phyloP scores from a whole-genome alignment of 2,329 filamentous ascomycete genomes.

The Lomentospora prolificans region DNA sequence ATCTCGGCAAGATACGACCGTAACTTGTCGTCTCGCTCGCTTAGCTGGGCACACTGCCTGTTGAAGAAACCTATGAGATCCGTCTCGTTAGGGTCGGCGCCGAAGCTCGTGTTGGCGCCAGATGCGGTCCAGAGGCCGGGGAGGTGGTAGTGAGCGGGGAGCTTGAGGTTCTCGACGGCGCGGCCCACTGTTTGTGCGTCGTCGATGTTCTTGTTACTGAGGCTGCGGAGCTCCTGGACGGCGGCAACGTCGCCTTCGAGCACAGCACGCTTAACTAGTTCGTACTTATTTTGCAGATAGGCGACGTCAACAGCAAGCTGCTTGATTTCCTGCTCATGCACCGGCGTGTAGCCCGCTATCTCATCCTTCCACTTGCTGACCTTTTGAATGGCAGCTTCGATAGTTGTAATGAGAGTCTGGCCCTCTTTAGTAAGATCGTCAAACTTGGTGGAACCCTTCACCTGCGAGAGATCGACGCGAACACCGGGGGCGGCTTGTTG shows the following conservation, averaged over 20 bases:
- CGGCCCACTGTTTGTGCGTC: conserved; percentile 65
- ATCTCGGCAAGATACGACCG: conserved; percentile 36
- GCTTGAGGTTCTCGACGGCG: conserved; percentile 63
- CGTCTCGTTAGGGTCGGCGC: conserved; percentile 27
- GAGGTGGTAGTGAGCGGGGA: conserved; percentile 50
- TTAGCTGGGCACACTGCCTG: conserved; percentile 31
- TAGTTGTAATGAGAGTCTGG: conserved; percentile 64
- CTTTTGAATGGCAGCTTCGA: conserved; percentile 71
- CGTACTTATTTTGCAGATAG: conserved; percentile 40
- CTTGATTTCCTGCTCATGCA: conserved; percentile 38
- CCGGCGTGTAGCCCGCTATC: conserved; percentile 57
- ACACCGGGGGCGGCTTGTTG: conserved; percentile 58
- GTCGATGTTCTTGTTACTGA: conserved; percentile 51
- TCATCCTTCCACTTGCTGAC: conserved; percentile 73
- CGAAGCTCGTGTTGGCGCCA: conserved; percentile 21
- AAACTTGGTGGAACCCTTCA: conserved; percentile 83
- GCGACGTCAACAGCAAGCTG: conserved; percentile 36
- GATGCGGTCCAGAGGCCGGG: conserved; percentile 29
- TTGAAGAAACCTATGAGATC: conserved; percentile 36
- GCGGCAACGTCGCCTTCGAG: conserved; percentile 49
- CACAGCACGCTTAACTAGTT: conserved; percentile 29
- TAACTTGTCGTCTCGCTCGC: conserved; percentile 31
- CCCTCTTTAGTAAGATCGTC: conserved; percentile 78
- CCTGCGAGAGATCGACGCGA: conserved; percentile 66
- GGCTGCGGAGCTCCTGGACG: conserved; percentile 52